Evolutionary conservation across 2,329 filamentous ascomycete genomes (phyloP), one percentile per base, ranked within the genome.

Genomic region (Aspergillus uvarum): DNA sequence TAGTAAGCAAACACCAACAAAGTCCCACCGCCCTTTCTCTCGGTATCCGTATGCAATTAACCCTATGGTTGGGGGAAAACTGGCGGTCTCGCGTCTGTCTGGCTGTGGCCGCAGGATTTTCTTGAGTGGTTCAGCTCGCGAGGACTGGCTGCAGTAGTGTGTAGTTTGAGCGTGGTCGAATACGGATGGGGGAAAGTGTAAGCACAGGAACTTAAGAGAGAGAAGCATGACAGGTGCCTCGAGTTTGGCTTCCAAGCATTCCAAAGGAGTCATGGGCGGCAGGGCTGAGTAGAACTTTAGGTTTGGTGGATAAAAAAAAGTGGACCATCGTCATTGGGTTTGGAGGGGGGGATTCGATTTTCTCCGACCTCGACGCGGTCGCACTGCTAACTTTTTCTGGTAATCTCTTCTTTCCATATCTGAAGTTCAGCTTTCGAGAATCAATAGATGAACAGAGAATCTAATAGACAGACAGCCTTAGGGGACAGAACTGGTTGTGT

Each of bases 21-120:
- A 49, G 54, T 49, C 54, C 56, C 56, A 59, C 56, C 56, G 56
- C 56, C 56, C 56, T 59, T 59, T 59, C 44, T 42, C 51, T 50
- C 24, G 56, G 56, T 35, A 22, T 49, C 42, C 31, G 31, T 54
- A 54, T 54, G 51, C 56, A 50, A 3, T 44, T n/a, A 59, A 59
- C 56, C 56, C 56, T 54, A 54, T 59, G 51, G 12, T n/a, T 16
- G 31, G 44, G 44, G 32, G 10, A 26, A 32, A 59, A 59, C 52
- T 29, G 51, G 56, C 56, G 56, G 56, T 54, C 51, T 47, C 26
- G 16, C 38, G 14, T 3, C 26, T 8, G 26, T 29, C 31, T 35
- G 26, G 7, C 31, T 35, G 5, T 21, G 14, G 29, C 14, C 48
- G 14, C 47, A 51, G 52, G 53, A 29, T 44, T 47, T 26, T 35